A percentile compares a stretch with the other conserved stretches of the same genome.
Conservation (phyloP, 31 red algal species). For the Asparagopsis taxiformis region DNA sequence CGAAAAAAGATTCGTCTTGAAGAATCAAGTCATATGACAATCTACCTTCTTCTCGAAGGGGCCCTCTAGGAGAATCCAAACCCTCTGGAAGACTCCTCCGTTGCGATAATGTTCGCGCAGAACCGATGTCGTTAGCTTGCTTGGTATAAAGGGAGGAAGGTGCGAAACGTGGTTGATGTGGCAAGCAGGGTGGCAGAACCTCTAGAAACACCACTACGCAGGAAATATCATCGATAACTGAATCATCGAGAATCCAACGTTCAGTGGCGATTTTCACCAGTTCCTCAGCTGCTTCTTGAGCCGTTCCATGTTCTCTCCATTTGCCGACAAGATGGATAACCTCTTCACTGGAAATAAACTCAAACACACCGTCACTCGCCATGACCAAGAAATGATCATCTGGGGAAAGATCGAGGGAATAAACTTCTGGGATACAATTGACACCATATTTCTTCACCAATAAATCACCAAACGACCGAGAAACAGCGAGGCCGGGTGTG, state of each 20-base stretch:
- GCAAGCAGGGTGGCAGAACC: background rate
- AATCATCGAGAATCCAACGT: slow-evolving; percentile 82
- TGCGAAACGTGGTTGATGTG: background rate
- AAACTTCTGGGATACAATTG: slow-evolving; percentile 65
- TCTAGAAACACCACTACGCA: slow-evolving; percentile 78
- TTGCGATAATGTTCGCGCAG: background rate
- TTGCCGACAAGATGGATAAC: slow-evolving; percentile 67
- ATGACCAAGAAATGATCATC: slow-evolving; percentile 79
- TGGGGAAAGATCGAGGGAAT: slow-evolving; percentile 38
- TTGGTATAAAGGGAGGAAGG: slow-evolving; percentile 1
- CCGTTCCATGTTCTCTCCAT: slow-evolving; percentile 46
- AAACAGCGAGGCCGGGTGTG: slow-evolving; percentile 81
- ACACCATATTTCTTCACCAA: slow-evolving; percentile 82
- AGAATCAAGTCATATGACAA: too few species aligned
- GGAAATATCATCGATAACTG: slow-evolving; percentile 90
- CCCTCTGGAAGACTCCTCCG: slow-evolving; percentile 3
- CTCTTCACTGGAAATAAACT: slow-evolving; percentile 83
- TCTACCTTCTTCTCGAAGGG: too few species aligned
- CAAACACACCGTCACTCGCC: slow-evolving; percentile 87
- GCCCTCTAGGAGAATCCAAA: background rate
- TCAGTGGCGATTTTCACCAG: slow-evolving; percentile 74
- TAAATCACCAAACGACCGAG: slow-evolving; percentile 85
- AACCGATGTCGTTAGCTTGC: too few species aligned
- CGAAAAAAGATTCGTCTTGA: too few species aligned
- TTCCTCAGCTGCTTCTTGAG: slow-evolving; percentile 83